Evolutionary conservation across 495 filamentous ascomycete species (phyloP), one percentile per base, ranked within the genome.

Genomic region (Apiosordaria backusii): DNA sequence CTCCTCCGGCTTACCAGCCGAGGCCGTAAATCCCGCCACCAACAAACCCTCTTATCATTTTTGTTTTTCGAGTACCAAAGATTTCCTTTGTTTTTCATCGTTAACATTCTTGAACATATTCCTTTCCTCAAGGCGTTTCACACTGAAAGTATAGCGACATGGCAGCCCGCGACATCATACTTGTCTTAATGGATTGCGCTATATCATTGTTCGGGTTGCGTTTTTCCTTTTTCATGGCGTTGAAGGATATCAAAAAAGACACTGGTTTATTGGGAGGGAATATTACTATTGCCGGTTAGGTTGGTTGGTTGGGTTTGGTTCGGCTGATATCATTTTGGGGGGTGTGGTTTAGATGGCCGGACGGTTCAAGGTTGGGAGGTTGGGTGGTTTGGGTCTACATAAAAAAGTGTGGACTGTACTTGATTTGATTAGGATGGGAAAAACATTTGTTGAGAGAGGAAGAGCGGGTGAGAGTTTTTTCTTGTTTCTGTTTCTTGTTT

Each of bases 1-100:
- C 87, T 1, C 87, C 87, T 26, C 87, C 88, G 10, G 87, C 87
- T 61, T 90, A 90, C 72, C 81, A 85, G 67, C 72, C 81, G 29
- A 77, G 71, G 71, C 35, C 35, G 35, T 45, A 45, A 45, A 7
- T 45, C 10, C 0, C 35, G 2, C 2, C 35, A 45, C 2, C 35
- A 45, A 45, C 35, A 45, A 45, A 7, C 13, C 35, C 35, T 45
- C 24, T 54, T 29, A 19, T n/a, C 21, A 1, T 16, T 50, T 23
- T 60, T 45, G 13, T 29, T 58, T n/a, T 60, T 26, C 52, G 61
- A 45, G 29, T 27, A n/a, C 21, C 23, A 29, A n/a, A 45, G 60
- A 27, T 57, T 54, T 26, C n/a, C 13, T 50, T 50, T 24, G 15
- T 25, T 59, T 58, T 63, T 16, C 27, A 63, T 25, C 52, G n/a